Evolutionary conservation across 169 alveolate genomes (phyloP), one percentile per base, ranked within the genome.

Genomic region (Plasmodium fragile): DNA sequence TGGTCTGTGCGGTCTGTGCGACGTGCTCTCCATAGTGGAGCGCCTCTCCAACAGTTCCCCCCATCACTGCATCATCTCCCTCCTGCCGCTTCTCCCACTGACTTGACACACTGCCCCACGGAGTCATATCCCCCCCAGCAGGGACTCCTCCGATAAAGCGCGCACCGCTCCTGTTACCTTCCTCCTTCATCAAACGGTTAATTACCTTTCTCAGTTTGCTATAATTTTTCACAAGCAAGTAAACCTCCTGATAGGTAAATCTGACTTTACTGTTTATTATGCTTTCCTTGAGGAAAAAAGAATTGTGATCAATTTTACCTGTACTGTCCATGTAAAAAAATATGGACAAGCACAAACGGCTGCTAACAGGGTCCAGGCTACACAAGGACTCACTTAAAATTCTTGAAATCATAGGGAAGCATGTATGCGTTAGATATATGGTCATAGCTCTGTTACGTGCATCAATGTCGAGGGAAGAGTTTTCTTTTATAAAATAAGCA

Each of bases 381-480:
- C 94, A 89, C 43, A 89, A 69, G 28, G 70, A 45, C 41, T 89
- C 94, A 89, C 94, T 89, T 69, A 89, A 89, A 8, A 89, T 80
- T 78, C 84, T 43, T 1, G 94, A 89, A 3, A 89, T 65, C 94
- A 89, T 89, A 4, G 94, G 97, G 73, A 85, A 96, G 30, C 96
- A 96, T 22, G 83, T 73, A 83, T 96, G 97, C 28, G 96, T 99
- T 89, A 99, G 95, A 94, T 99, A 99, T 13, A 98, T 98, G 0
- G 98, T 95, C 28, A 98, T 98, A 70, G 99, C 98, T 95, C 99
- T 95, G 78, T 97, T 95, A 5, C 98, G 97, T 0, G 99, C 99
- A 91, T 98, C 99, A 79, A 96, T 96, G 96, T 99, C 99, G 0
- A 98, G 97, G 22, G 97, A 97, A 25, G 98, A 95, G 13, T 97